phyloP scores from a whole-genome alignment of 1,139 yeast species.

The Kurtzmaniella quercitrusa region DNA sequence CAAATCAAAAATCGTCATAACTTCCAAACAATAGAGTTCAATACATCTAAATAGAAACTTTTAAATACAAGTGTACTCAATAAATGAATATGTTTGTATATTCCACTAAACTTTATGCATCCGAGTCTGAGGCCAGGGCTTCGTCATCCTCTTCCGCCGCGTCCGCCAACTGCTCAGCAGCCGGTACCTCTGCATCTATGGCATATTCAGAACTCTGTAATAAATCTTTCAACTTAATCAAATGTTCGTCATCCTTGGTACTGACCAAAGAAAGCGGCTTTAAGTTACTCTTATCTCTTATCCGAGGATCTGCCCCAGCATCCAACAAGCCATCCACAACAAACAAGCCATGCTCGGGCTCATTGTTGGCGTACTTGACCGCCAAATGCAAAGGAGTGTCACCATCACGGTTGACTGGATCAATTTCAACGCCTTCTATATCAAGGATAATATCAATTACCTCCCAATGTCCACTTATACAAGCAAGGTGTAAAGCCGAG shows the following conservation, averaged over 20 bases:
- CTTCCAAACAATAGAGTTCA: neutral
- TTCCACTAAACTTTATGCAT: constrained; percentile 10
- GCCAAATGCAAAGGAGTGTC: constrained; percentile 91
- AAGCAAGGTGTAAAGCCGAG: constrained; percentile 78
- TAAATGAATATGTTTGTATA: neutral
- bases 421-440: constrained; percentile 87
- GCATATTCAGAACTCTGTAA: constrained; percentile 86
- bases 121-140: constrained; percentile 37
- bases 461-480: constrained; percentile 80
- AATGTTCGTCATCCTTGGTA: constrained; percentile 39
- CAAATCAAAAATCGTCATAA: neutral
- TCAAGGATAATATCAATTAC: constrained; percentile 80
- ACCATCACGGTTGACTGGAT: constrained; percentile 71
- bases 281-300: constrained; percentile 40
- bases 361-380: constrained; percentile 68
- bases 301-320: constrained; percentile 86
- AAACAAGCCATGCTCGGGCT: constrained; percentile 83
- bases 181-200: constrained; percentile 34
- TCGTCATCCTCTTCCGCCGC: constrained; percentile 21
- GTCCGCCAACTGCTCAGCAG: constrained; percentile 23
- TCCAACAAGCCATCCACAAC: constrained; percentile 79
- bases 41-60: constrained; percentile 10
- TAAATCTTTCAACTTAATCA: constrained; percentile 46
- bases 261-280: constrained; percentile 69
- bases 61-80: constrained; percentile 7